Percentiles rank a stretch among this genome's conserved stretches.
phyloP scores from a whole-genome alignment of 116 monocot species.

The Thalassia testudinum region DNA sequence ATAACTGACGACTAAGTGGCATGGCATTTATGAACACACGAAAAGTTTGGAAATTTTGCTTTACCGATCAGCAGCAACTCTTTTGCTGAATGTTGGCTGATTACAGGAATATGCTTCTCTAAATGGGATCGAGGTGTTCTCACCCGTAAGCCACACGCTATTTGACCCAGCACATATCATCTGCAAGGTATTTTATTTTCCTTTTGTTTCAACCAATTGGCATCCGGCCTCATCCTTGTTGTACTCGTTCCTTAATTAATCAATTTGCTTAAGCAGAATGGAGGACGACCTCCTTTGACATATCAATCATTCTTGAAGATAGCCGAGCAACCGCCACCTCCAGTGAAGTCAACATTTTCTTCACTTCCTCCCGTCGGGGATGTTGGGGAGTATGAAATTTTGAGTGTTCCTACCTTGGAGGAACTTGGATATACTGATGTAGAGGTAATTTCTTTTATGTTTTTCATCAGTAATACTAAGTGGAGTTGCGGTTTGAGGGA shows the following conservation, averaged over 20 bases:
- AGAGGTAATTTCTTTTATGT: constrained; percentile 17
- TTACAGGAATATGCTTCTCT: constrained; percentile 46
- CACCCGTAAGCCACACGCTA: constrained; percentile 80
- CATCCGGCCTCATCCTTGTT: neutral
- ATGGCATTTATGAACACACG: no score
- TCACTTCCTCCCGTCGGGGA: constrained; percentile 69
- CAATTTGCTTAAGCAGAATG: constrained; percentile 29
- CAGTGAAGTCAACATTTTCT: constrained; percentile 27
- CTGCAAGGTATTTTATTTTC: constrained; percentile 26
- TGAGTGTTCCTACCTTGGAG: constrained; percentile 41
- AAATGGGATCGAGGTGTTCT: constrained; percentile 52
- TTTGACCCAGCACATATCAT: constrained; percentile 63
- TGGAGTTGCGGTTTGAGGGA: no score
- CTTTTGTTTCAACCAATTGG: neutral
- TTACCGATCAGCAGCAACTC: neutral
- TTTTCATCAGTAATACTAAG: no score
- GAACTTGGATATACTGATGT: constrained; percentile 70
- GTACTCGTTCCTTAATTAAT: neutral
- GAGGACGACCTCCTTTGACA: constrained; percentile 61
- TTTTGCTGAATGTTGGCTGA: neutral
- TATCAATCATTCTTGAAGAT: constrained; percentile 72
- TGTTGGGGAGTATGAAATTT: constrained; percentile 24
- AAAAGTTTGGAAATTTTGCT: neutral
- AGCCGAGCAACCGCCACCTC: constrained; percentile 47
- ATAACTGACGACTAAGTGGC: no score